Base-by-base conservation (phyloP, 176 grass and related monocot genomes). In the Eleusine indica region DNA sequence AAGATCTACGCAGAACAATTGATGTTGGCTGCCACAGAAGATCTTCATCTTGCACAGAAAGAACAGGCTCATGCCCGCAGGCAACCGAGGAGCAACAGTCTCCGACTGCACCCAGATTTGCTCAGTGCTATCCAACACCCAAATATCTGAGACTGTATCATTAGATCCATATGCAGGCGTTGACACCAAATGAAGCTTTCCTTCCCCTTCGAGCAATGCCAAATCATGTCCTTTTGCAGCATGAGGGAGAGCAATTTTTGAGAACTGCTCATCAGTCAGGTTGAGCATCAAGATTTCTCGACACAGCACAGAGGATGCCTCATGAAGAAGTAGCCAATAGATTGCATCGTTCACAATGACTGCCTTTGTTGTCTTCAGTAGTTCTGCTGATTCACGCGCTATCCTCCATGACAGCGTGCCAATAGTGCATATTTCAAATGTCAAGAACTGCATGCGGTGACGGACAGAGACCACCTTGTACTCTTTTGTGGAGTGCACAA, bases 391-490 rank as follows among this genome's bases (percentile, higher is more conserved):
- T 73, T 72, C 28, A 66, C 11, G 78, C 3, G 85, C 48, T 47
- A 19, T 76, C 66, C 78, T 85, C 88, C 83, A 89, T 77, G 78
- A 86, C 28, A 2, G 38, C 2, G 7, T 65, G 48, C 78, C 88
- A 66, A 85, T 28, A 72, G 78, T 86, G 83, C 88, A 86, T 54
- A 77, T 84, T 77, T 89, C 78, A 72, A 72, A 89, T 73, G 88
- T 77, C 83, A 89, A 82, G 66, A 77, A 85, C 46, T 13, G 56
- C 66, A 86, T 39, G 4, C 8, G 58, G 47, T 89, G 83, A 52
- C 66, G 72, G 56, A 86, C 11, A 82, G 72, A 76, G 28, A 89
- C 83, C 37, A 89, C 83, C 88, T 86, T 89, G 78, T 89, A 85
- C 66, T 82, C 37, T 66, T 89, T 82, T 77, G 25, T 67, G 8